phyloP scores from a whole-genome alignment of 768 basidiomycete species.

The Sporobolomyces roseus region DNA sequence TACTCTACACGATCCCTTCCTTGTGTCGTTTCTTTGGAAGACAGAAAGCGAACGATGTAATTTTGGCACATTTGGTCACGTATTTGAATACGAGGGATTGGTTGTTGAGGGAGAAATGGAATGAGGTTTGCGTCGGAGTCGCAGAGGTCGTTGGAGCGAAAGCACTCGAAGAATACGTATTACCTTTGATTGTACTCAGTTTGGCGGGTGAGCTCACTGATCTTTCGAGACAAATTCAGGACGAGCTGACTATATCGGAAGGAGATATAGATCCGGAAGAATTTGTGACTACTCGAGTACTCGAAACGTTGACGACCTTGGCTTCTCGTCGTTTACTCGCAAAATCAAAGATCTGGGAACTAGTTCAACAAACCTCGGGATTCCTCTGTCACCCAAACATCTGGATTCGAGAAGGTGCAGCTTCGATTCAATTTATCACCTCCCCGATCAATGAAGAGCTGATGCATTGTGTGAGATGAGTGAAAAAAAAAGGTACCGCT shows the following conservation, averaged over 20 bases:
- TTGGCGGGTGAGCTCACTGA: constrained; percentile 64
- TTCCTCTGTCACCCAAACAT: constrained; percentile 92
- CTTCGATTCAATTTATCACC: no score
- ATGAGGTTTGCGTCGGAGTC: constrained; percentile 91
- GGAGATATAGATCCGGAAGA: constrained; percentile 97
- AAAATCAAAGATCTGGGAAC: constrained; percentile 95
- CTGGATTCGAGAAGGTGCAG: constrained; percentile 85
- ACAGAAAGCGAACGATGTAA: constrained; percentile 87
- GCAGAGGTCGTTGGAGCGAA: constrained; percentile 87
- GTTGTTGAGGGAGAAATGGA: constrained; percentile 84
- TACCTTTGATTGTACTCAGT: constrained; percentile 95
- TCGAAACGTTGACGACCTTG: constrained; percentile 79
- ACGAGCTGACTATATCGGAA: not conserved
- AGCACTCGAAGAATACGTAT: constrained; percentile 89
- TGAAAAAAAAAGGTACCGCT: constrained; percentile 62
- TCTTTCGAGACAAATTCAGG: not conserved
- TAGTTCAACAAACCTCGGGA: constrained; percentile 79
- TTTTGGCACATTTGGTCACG: constrained; percentile 81
- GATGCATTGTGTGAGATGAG: no score
- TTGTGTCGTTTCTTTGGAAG: constrained; percentile 90
- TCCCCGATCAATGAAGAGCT: no score
- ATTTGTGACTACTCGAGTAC: constrained; percentile 82
- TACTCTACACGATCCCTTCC: constrained; percentile 77
- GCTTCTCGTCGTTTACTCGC: constrained; percentile 85
- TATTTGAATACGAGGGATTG: constrained; percentile 79